Conservation (phyloP, 2,329 filamentous ascomycete genomes). For the Botryosphaeria agaves region DNA sequence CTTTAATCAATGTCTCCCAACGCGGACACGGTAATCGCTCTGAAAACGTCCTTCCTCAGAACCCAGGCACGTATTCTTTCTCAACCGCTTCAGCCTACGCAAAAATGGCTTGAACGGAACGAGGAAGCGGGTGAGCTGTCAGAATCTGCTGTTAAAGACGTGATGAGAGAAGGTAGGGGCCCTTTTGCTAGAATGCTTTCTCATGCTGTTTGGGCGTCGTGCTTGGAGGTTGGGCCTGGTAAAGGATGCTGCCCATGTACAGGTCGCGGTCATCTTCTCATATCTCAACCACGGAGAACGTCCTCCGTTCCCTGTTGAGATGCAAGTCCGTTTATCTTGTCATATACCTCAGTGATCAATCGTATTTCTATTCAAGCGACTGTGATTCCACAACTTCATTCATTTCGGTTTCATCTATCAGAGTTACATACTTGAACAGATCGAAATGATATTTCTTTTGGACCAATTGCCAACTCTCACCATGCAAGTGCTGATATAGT, state of each 20-base stretch:
- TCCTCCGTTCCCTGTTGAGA: neutral
- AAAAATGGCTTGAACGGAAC: constrained; percentile 34
- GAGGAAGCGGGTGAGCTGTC: constrained; percentile 25
- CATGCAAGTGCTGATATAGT: neutral
- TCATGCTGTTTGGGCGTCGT: neutral
- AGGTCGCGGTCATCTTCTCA: neutral
- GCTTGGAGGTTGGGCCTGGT: no score
- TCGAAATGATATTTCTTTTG: neutral
- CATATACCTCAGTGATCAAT: neutral
- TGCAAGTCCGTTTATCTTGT: neutral
- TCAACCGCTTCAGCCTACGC: constrained; percentile 38
- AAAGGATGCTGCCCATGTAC: neutral
- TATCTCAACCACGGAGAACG: neutral
- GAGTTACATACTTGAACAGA: neutral
- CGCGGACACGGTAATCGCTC: constrained; percentile 28
- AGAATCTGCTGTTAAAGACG: constrained; percentile 31
- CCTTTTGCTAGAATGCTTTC: neutral
- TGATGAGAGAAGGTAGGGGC: constrained; percentile 29
- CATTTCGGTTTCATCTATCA: neutral
- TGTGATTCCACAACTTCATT: neutral
- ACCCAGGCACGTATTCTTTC: constrained; percentile 46
- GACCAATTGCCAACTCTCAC: constrained; percentile 1
- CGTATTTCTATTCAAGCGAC: neutral
- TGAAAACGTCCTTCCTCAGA: constrained; percentile 48
- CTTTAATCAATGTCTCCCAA: no score